These are phyloP conservation scores for Hebeloma cylindrosporum DNA, from an alignment of 768 basidiomycete genomes.

Conservation along the genomic window DNA sequence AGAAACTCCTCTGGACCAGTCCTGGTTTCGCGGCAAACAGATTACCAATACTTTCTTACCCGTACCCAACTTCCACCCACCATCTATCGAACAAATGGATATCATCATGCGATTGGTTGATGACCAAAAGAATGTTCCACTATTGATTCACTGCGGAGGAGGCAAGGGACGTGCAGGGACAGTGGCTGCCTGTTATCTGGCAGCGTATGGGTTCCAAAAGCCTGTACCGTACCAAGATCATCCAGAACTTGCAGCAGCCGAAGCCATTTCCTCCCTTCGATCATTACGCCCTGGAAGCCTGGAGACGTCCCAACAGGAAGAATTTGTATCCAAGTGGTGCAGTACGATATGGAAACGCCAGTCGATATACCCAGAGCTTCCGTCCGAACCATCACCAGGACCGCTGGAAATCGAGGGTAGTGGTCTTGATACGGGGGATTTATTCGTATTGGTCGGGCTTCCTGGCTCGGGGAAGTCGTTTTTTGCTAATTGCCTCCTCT, in stretches of 20 bases:
- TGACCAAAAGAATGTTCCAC: slow-evolving; percentile 44
- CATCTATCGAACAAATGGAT: slow-evolving; percentile 63
- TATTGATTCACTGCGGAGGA: slow-evolving; percentile 61
- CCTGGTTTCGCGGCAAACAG: slow-evolving; percentile 47
- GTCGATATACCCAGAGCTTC: slow-evolving; percentile 47
- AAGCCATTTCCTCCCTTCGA: slow-evolving; percentile 49
- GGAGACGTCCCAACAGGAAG: slow-evolving; percentile 57
- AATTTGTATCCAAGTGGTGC: slow-evolving; percentile 57
- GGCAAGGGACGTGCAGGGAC: slow-evolving; percentile 65
- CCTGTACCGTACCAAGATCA: slow-evolving; percentile 41
- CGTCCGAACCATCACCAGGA: slow-evolving; percentile 51
- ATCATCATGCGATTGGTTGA: slow-evolving; percentile 47
- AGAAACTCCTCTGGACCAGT: slow-evolving; percentile 46
- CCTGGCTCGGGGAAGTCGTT: slow-evolving; percentile 64
- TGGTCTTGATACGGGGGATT: slow-evolving; percentile 32
- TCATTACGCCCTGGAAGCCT: slow-evolving; percentile 55
- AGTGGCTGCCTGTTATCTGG: slow-evolving; percentile 59
- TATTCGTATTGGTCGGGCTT: slow-evolving; percentile 58
- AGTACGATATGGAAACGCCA: slow-evolving; percentile 60
- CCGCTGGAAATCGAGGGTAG: slow-evolving; percentile 44
- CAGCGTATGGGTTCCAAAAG: slow-evolving; percentile 52
- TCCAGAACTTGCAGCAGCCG: slow-evolving; percentile 47
- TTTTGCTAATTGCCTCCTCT: slow-evolving; percentile 47
- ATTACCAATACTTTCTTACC: slow-evolving; percentile 58
- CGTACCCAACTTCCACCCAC: slow-evolving; percentile 51